Base-by-base conservation (phyloP, 306 rosid species). In the Alnus glutinosa region DNA sequence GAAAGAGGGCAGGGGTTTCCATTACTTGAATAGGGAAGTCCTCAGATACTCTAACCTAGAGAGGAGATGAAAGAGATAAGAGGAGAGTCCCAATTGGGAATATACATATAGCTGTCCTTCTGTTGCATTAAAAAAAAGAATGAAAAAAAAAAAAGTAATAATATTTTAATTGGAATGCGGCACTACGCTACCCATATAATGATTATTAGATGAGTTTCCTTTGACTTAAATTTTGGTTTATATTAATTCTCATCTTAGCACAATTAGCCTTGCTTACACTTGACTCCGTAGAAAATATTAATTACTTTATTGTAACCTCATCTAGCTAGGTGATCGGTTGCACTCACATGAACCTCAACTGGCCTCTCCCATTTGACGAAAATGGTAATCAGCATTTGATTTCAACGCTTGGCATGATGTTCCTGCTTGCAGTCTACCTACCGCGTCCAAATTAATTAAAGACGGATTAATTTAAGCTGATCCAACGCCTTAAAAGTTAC, bases 371-470 rank as follows among this genome's bases (percentile, higher is more conserved):
- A 42, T 42, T 42, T 42, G 46, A 42, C 46, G 46, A 42, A 42
- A 42, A 42, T 42, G 46, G 46, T 75, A 63, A 72, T 70, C 9
- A 34, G 15, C 37, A 16, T 72, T 84, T 83, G 82, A 73, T 79
- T 81, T 74, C 88, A 82, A 78, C 73, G 52, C 5, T 23, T 77
- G 66, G 75, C 82, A 83, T 84, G 72, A 81, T 80, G 78, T 76
- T 81, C 57, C 37, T 72, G 28, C 28, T 23, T 23, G 7, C 46
- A 42, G 75, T 73, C 62, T 68, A 79, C 85, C 87, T 37, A 78
- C 77, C 83, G 79, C 28, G 70, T 79, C 67, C 39, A 79, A 23
- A 23, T 23, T 23, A 23, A 23, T 23, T 23, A 23, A 79, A 81
- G 73, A 64, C 23, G 52, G 72, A 82, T 77, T 55, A 62, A 55